A percentile compares a stretch with the other conserved stretches of the same genome.
phyloP scores from a whole-genome alignment of 2,329 filamentous ascomycete genomes.

The Calycina herbarum region DNA sequence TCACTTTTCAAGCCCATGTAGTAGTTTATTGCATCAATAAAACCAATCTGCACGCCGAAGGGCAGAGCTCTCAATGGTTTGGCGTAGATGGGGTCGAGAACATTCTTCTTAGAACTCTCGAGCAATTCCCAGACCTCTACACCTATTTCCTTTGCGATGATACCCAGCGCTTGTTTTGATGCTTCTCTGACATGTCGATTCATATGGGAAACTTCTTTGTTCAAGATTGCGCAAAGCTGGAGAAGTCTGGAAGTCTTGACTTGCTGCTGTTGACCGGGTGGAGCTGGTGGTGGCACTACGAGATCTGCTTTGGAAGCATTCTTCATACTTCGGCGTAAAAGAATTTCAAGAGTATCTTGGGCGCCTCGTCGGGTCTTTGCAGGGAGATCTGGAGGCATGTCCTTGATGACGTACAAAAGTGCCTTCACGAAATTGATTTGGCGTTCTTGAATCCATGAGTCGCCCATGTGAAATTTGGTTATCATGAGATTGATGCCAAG shows the following conservation, averaged over 20 bases:
- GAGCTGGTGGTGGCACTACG: conserved; percentile 46
- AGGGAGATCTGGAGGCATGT: conserved; percentile 92
- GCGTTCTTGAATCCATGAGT: conserved; percentile 77
- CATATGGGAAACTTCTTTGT: conserved; percentile 89
- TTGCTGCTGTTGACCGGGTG: conserved; percentile 53
- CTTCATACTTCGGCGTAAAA: conserved; percentile 77
- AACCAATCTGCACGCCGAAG: conserved; percentile 94
- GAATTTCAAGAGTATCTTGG: conserved; percentile 76
- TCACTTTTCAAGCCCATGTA: conserved; percentile 86
- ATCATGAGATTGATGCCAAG: conserved; percentile 86
- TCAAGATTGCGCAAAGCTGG: conserved; percentile 80
- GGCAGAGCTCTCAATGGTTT: conserved; percentile 92
- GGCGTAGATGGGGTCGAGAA: conserved; percentile 89
- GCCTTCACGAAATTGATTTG: conserved; percentile 87
- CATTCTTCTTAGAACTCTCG: conserved; percentile 82
- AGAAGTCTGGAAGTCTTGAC: conserved; percentile 66
- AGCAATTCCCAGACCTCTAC: conserved; percentile 86
- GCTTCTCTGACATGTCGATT: conserved; percentile 92
- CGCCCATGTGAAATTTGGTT: conserved; percentile 80
- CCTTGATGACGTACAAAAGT: conserved; percentile 97
- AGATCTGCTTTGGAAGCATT: conserved; percentile 78
- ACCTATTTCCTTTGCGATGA: conserved; percentile 75
- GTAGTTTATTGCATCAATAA: conserved; percentile 96
- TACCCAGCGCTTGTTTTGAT: conserved; percentile 75
- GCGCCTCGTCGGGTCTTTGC: conserved; percentile 84